Evolutionary conservation across 768 basidiomycete species (phyloP).

Genomic region (Hebeloma cylindrosporum): DNA sequence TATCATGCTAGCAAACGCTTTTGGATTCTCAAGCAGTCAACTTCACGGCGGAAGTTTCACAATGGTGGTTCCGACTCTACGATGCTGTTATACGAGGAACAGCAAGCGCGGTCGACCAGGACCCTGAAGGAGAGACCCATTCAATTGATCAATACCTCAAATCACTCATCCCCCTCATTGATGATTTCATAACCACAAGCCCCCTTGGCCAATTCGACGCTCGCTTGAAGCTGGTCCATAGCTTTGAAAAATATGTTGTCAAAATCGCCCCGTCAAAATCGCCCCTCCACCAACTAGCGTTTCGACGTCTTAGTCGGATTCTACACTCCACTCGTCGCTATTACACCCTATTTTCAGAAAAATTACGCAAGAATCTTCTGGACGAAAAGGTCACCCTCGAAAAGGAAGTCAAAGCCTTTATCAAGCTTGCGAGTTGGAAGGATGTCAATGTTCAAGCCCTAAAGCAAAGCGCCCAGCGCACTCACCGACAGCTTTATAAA

Average conservation of each 20-base stretch:
- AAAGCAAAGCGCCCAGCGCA: conserved; percentile 85
- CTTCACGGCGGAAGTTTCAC: conserved; percentile 47
- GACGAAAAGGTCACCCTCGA: conserved; percentile 64
- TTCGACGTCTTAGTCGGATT: conserved; percentile 56
- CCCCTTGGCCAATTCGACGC: conserved; percentile 82
- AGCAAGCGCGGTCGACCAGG: conserved; percentile 45
- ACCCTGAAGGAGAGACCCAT: conserved; percentile 28
- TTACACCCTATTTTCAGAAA: conserved; percentile 59
- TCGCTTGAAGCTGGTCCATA: conserved; percentile 65
- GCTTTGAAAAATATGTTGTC: conserved; percentile 58
- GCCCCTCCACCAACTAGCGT: conserved; percentile 25
- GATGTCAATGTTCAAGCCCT: conserved; percentile 94
- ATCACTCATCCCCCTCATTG: conserved; percentile 72
- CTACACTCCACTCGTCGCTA: conserved; percentile 60
- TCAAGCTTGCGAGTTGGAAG: conserved; percentile 98
- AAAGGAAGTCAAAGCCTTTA: conserved; percentile 77
- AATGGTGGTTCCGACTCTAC: conserved; percentile 92
- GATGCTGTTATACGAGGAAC: conserved; percentile 71
- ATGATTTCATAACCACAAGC: conserved; percentile 71
- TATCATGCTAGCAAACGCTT: conserved; percentile 83
- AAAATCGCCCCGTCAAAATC: conserved; percentile 35
- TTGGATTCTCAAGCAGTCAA: conserved; percentile 67
- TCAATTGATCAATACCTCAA: conserved; percentile 54
- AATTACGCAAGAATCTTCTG: conserved; percentile 47
- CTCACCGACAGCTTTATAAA: conserved; percentile 90